Conservation (phyloP, 306 rosid species). For the Vigna angularis region DNA sequence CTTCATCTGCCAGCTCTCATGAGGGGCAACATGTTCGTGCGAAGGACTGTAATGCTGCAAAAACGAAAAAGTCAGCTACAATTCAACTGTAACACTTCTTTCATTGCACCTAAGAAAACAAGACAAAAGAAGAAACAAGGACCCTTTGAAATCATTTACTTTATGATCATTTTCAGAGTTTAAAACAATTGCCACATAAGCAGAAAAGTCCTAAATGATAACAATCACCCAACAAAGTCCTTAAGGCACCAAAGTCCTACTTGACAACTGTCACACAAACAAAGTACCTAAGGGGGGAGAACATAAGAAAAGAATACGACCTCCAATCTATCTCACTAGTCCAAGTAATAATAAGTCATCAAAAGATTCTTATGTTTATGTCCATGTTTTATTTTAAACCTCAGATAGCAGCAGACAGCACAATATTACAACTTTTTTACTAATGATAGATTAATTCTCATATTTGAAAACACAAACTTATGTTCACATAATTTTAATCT, state of each 20-base stretch:
- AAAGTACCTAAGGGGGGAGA: slow-evolving; percentile 22
- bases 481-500: slow-evolving; percentile 16
- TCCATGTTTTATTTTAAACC: slow-evolving; percentile 11
- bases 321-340: slow-evolving; percentile 26
- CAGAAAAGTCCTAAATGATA: slow-evolving; percentile 30
- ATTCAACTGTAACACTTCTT: slow-evolving; percentile 20
- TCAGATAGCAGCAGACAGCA: slow-evolving; percentile 18
- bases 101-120: slow-evolving; percentile 23
- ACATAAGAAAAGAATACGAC: slow-evolving; percentile 3
- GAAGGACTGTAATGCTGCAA: slow-evolving; percentile 82
- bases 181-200: slow-evolving; percentile 30
- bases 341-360: slow-evolving; percentile 27
- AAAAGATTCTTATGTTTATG: slow-evolving; percentile 5
- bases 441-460: slow-evolving; percentile 20
- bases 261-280: slow-evolving; percentile 17
- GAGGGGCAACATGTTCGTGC: slow-evolving; percentile 70
- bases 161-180: slow-evolving; percentile 17
- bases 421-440: slow-evolving; percentile 1
- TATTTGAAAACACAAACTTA: slow-evolving; percentile 22
- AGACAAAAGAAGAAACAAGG: slow-evolving; percentile 21
- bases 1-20: slow-evolving; percentile 89
- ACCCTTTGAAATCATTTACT: slow-evolving; percentile 26
- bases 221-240: slow-evolving; percentile 5
- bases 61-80: slow-evolving; percentile 38
- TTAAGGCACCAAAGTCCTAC: slow-evolving; percentile 9